Percentiles rank a stretch among this genome's conserved stretches.
phyloP scores from a whole-genome alignment of 129 eudicot species.

The Flaveria linearis region DNA sequence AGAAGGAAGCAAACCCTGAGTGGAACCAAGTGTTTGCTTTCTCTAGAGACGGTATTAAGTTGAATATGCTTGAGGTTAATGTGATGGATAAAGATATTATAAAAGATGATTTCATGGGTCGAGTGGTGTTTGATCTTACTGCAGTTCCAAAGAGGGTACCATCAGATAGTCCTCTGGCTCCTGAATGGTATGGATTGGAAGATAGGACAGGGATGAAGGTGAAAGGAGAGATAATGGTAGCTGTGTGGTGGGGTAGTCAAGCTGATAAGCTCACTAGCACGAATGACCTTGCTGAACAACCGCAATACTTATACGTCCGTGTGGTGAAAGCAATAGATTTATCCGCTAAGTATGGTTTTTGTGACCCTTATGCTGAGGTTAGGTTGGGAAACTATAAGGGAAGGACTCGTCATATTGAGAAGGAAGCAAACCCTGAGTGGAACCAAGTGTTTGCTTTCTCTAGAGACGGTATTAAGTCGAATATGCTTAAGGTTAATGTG shows the following conservation, averaged over 20 bases:
- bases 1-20: slow-evolving; percentile 53
- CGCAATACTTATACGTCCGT: slow-evolving; percentile 62
- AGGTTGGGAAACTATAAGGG: slow-evolving; percentile 63
- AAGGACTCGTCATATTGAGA: slow-evolving; percentile 52
- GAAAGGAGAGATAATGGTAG: slow-evolving; percentile 58
- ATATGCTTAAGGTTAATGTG: slow-evolving; percentile 47
- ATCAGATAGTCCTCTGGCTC: slow-evolving; percentile 65
- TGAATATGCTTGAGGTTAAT: slow-evolving; percentile 47
- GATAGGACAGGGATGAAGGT: slow-evolving; percentile 46
- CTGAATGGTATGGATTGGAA: slow-evolving; percentile 63
- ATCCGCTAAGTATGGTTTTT: slow-evolving; percentile 50
- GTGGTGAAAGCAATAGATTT: slow-evolving; percentile 61
- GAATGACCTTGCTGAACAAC: slow-evolving; percentile 62
- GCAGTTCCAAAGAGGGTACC: slow-evolving; percentile 62
- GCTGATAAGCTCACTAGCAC: no score
- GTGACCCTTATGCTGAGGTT: slow-evolving; percentile 58
- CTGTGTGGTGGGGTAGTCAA: slow-evolving; percentile 69
- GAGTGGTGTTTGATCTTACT: slow-evolving; percentile 49
- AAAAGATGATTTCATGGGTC: slow-evolving; percentile 60
- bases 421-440: slow-evolving; percentile 59
- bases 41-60: slow-evolving; percentile 47
- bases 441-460: slow-evolving; percentile 65
- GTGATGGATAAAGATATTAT: slow-evolving; percentile 51
- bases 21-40: slow-evolving; percentile 72
- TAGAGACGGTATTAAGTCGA: slow-evolving; percentile 47